These are phyloP conservation scores for Ustilago cynodontis DNA, from an alignment of 1,284 basidiomycete species.

Conservation along the genomic window DNA sequence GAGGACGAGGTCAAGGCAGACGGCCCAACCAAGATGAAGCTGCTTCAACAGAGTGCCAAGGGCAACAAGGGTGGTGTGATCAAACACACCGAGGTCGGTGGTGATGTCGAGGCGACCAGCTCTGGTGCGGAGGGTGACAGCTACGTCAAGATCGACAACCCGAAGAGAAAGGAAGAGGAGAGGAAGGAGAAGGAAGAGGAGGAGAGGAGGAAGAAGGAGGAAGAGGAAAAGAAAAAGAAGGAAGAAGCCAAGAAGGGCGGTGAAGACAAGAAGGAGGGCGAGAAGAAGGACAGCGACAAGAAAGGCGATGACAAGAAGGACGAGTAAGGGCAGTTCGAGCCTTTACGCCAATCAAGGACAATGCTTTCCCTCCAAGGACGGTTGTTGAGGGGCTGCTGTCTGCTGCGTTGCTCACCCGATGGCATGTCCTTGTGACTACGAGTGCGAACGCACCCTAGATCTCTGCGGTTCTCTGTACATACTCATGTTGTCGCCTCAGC, in stretches of 20 bases:
- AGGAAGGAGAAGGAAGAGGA: conserved; percentile 45
- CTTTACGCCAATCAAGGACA: neutral
- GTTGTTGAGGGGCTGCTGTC: neutral
- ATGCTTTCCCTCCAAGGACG: neutral
- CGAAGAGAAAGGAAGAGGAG: conserved; percentile 55
- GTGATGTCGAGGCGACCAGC: conserved; percentile 59
- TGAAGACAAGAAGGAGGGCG: conserved; percentile 33
- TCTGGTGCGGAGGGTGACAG: conserved; percentile 51
- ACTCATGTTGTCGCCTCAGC: neutral
- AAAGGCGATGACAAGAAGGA: too few species aligned
- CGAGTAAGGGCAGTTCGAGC: conserved; percentile 3
- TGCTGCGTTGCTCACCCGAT: neutral
- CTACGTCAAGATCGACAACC: conserved; percentile 58
- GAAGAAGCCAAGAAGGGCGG: conserved; percentile 46
- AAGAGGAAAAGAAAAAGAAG: conserved; percentile 52
- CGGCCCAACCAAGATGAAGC: conserved; percentile 51
- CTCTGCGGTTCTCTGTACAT: neutral
- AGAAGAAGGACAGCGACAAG: conserved; percentile 22
- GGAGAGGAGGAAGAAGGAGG: conserved; percentile 43
- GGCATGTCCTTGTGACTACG: neutral
- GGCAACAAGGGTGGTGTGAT: conserved; percentile 59
- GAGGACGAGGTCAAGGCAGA: conserved; percentile 48
- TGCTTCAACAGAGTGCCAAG: conserved; percentile 49
- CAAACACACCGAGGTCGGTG: conserved; percentile 48
- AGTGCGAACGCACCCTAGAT: neutral